Evolutionary conservation across 345 rosid genomes (phyloP), one percentile per base, ranked within the genome.

Genomic region (Acer yangbiense): DNA sequence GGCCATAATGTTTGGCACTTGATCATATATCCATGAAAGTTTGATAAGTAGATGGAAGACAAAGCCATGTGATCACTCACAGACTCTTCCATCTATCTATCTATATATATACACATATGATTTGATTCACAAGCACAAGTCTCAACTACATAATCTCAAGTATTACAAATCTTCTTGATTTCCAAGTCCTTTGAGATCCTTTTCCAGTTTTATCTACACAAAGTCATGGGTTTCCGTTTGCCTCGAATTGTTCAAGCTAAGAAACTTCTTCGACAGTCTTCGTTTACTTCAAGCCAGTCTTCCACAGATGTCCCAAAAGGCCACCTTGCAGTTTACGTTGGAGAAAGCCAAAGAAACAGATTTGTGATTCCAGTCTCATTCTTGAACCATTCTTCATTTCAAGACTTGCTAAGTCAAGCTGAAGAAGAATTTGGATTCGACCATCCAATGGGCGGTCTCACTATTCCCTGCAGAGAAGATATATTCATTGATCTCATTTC

Each of bases 361-460:
- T 83, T 69, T 29, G 21, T 79, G 39, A 73, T 84, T 43, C 89
- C 86, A 1, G 52, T 87, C 29, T 68, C 86, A 6, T 78, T 52
- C 14, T 43, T 87, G 68, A 83, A 84, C 27, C 87, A 80, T 35
- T 84, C 89, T 76, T 81, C 84, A 57, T 82, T 87, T 65, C 79
- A 74, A 60, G 80, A 74, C 50, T 68, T 87, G 79, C 83, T 84
- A 0, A 70, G 27, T 14, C 78, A 44, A 43, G 83, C 85, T 0
- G 83, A 84, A 74, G 82, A 86, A 76, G 94, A 89, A 65, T 85
- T 84, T n/a, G 87, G 91, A 0, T 86, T 79, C 2, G 50, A 87
- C 60, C 90, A 87, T 81, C 90, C 88, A 0, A 90, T 77, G 82
- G 92, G 90, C 3, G 88, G 88, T 57, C 70, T 90, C 25, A 89